phyloP scores from a whole-genome alignment of 148 eudicot species.

The Vaccinium corymbosum region DNA sequence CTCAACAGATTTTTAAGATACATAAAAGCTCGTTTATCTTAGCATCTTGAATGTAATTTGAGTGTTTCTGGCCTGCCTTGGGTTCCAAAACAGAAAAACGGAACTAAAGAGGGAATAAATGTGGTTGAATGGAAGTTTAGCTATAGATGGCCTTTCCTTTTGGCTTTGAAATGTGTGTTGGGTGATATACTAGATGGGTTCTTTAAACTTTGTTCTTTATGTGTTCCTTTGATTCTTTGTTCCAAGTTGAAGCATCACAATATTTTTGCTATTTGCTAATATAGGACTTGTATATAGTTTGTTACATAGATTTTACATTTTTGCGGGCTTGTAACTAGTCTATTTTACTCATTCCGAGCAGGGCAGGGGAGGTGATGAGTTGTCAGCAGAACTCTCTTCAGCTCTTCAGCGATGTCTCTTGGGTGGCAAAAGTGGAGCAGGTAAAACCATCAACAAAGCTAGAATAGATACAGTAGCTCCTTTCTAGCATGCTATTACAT shows the following conservation, averaged over 20 bases:
- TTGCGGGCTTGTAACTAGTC: neutral
- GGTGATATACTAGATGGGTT: neutral
- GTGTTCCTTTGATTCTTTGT: neutral
- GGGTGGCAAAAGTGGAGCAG: constrained; percentile 84
- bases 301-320: neutral
- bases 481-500: neutral
- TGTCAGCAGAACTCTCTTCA: constrained; percentile 67
- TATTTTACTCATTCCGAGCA: constrained; percentile 21
- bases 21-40: neutral
- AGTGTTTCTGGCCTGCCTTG: neutral
- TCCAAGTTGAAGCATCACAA: neutral
- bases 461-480: neutral
- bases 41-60: neutral
- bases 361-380: constrained; percentile 98
- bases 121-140: too few relatives aligned
- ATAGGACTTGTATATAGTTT: neutral
- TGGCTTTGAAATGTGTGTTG: neutral
- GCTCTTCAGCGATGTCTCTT: constrained; percentile 75
- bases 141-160: neutral
- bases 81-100: neutral
- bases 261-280: neutral
- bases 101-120: neutral
- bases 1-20: neutral
- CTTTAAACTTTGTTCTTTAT: neutral
- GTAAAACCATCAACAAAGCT: constrained; percentile 20